phyloP scores from a whole-genome alignment of 768 basidiomycete species.

The Omphalotus guepiniiformis region DNA sequence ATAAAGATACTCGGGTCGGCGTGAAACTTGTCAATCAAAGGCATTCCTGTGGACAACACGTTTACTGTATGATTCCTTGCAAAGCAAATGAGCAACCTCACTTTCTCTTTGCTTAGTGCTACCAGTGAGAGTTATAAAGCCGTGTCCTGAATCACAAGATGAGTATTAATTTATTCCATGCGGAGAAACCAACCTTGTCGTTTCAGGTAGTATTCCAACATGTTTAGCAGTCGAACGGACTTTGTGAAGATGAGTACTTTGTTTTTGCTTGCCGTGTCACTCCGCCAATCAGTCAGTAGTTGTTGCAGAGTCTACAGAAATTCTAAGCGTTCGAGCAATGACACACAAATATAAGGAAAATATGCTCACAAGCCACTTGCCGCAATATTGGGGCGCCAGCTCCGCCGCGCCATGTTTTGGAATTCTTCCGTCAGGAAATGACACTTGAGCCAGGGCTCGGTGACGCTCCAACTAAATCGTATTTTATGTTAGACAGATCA shows the following conservation, averaged over 20 bases:
- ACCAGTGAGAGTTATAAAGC: slow-evolving; percentile 1
- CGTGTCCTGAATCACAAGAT: not conserved
- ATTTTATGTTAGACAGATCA: not conserved
- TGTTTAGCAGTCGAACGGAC: slow-evolving; percentile 83
- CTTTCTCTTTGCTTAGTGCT: slow-evolving; percentile 5
- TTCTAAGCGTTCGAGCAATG: not conserved
- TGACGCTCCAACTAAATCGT: slow-evolving; percentile 37
- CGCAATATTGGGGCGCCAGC: slow-evolving; percentile 64
- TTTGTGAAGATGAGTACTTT: slow-evolving; percentile 95
- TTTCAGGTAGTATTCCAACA: slow-evolving; percentile 76
- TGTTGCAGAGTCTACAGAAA: slow-evolving; percentile 61
- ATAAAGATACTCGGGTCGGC: slow-evolving; percentile 66
- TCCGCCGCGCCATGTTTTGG: slow-evolving; percentile 63
- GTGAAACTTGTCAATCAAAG: slow-evolving; percentile 82
- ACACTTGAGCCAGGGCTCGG: slow-evolving; percentile 54
- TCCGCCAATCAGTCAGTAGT: slow-evolving; percentile 63
- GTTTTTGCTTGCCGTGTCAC: slow-evolving; percentile 74
- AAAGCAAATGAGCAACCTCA: slow-evolving; percentile 1
- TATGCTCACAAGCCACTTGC: slow-evolving; percentile 67
- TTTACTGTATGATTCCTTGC: not conserved
- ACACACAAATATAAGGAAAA: not conserved
- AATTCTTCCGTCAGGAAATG: slow-evolving; percentile 52
- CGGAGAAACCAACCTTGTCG: slow-evolving; percentile 36
- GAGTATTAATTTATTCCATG: not conserved
- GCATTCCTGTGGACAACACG: slow-evolving; percentile 56